Conservation (phyloP, 1,284 basidiomycete genomes). For the Trametes polyzona region DNA sequence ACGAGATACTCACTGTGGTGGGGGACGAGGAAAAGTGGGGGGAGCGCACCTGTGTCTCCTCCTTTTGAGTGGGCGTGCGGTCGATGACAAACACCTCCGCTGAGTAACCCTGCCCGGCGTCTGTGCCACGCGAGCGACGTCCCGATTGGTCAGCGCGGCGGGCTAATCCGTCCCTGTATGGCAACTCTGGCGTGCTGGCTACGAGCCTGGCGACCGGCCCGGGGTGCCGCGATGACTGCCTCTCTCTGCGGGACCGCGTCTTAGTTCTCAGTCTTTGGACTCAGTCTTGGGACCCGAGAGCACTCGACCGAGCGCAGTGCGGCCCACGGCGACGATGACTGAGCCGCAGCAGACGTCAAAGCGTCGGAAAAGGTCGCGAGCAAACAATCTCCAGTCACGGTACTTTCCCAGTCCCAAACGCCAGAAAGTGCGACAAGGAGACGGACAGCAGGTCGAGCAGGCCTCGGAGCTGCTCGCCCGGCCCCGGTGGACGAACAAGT, state of each 20-base stretch:
- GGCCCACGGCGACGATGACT: not conserved
- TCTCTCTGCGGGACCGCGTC: not conserved
- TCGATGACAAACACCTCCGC: slow-evolving; percentile 33
- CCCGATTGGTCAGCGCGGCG: not conserved
- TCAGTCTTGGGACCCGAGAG: too few species aligned
- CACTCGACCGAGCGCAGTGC: too few species aligned
- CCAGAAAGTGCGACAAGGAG: not conserved
- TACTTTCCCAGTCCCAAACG: slow-evolving; percentile 12
- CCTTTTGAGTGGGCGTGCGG: slow-evolving; percentile 32
- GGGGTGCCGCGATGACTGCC: not conserved
- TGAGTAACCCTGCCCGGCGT: slow-evolving; percentile 29
- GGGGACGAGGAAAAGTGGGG: slow-evolving; percentile 26
- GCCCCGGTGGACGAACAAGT: not conserved
- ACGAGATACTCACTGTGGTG: slow-evolving; percentile 31
- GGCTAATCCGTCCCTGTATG: not conserved
- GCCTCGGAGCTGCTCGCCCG: not conserved
- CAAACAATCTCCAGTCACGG: not conserved
- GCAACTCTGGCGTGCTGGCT: not conserved
- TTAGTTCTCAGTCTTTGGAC: too few species aligned
- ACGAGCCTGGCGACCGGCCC: not conserved
- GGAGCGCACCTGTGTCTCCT: slow-evolving; percentile 14
- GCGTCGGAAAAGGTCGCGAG: not conserved
- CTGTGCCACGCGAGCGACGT: slow-evolving; percentile 8
- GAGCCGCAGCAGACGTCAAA: not conserved
- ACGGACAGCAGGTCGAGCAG: not conserved